Conservation (phyloP, 352 stramenopile species). For the Phytophthora hybrid region DNA sequence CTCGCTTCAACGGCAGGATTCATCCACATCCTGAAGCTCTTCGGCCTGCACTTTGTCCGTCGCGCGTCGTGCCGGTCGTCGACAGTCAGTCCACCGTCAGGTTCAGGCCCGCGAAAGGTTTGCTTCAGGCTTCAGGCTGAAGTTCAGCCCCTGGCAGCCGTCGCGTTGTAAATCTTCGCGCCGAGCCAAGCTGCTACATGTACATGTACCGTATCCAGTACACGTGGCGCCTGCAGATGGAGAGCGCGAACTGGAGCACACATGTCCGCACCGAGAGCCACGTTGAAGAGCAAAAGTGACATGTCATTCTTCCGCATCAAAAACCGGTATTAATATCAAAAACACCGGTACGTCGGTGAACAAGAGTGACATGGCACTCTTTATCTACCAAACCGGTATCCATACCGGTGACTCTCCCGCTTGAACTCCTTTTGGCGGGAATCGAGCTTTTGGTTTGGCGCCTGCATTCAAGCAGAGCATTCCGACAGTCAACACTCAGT, state of each 20-base stretch:
- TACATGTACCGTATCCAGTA: too few relatives aligned
- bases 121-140: too few relatives aligned
- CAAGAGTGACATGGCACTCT: too few relatives aligned
- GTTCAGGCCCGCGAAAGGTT: too few relatives aligned
- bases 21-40: constrained; percentile 28
- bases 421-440: constrained; percentile 41
- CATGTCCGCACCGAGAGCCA: background rate
- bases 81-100: background rate
- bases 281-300: background rate
- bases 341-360: background rate
- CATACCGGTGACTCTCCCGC: constrained; percentile 9
- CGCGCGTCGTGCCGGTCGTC: constrained; percentile 21
- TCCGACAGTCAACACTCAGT: background rate
- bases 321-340: background rate
- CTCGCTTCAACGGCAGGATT: constrained; percentile 23
- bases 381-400: constrained; percentile 1
- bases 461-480: constrained; percentile 32
- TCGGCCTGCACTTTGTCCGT: constrained; percentile 19
- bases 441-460: constrained; percentile 35
- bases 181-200: background rate
- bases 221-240: background rate
- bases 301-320: background rate
- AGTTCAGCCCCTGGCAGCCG: background rate
- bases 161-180: constrained; percentile 6
- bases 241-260: background rate